Conservation (phyloP, 176 grass and related monocot species). For the Panicum miliaceum region DNA sequence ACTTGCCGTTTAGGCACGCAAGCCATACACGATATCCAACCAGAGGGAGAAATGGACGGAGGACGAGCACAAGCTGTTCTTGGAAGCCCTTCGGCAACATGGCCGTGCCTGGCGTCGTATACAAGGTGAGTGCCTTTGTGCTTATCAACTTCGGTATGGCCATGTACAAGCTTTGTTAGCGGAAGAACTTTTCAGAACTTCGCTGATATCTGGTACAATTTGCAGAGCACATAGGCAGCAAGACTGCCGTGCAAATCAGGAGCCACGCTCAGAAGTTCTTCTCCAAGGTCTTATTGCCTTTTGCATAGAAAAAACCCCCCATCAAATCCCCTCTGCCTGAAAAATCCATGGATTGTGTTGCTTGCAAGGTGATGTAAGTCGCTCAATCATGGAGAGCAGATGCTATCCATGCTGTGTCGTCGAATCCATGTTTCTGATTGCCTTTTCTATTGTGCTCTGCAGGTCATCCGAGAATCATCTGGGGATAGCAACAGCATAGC, state of each 20-base stretch:
- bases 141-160: neutral
- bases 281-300: slow-evolving; percentile 75
- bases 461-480: slow-evolving; percentile 71
- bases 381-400: slow-evolving; percentile 55
- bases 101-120: slow-evolving; percentile 89
- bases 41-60: slow-evolving; percentile 95
- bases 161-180: neutral
- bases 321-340: slow-evolving; percentile 35
- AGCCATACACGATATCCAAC: slow-evolving; percentile 94
- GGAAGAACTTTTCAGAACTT: neutral
- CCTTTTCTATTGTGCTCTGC: slow-evolving; percentile 4
- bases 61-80: slow-evolving; percentile 83
- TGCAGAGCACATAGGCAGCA: slow-evolving; percentile 88
- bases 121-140: slow-evolving; percentile 52
- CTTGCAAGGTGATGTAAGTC: slow-evolving; percentile 68
- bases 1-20: slow-evolving; percentile 60
- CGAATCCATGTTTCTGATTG: slow-evolving; percentile 27
- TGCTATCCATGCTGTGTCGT: slow-evolving; percentile 22
- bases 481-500: slow-evolving; percentile 35
- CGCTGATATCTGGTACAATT: neutral
- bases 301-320: slow-evolving; percentile 15
- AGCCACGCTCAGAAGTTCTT: slow-evolving; percentile 99
- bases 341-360: slow-evolving; percentile 63
- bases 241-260: slow-evolving; percentile 93
- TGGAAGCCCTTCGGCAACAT: slow-evolving; percentile 78